Base-by-base conservation (phyloP, 257 asterid species). In the Gardenia jasminoides region DNA sequence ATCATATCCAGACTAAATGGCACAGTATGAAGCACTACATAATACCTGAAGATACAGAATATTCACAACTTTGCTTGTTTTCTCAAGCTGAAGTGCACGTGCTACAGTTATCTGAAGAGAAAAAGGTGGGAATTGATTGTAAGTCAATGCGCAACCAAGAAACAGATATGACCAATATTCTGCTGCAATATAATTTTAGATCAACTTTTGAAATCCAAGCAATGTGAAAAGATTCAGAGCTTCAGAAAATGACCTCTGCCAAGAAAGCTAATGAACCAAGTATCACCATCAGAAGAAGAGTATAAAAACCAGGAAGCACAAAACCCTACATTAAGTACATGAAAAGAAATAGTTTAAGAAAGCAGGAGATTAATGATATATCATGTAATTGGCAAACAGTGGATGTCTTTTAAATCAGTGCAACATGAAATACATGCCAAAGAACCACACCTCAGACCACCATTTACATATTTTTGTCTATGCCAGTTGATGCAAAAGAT, bases 1-100 rank as follows among this genome's bases (percentile, higher is more conserved):
- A 48, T 50, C 19, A 50, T 31, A 72, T 24, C 30, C 64, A 16
- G 31, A 50, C 19, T 19, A 50, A 50, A 19, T 56, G 36, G 61
- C 13, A 10, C 6, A 13, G 43, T 56, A 56, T 11, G 41, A 19
- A 74, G n/a, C 8, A 58, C 7, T 24, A 36, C 67, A 33, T 24
- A 33, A 28, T 67, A 86, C 89, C 89, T 86, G 85, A 33, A 86
- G 77, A 77, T 81, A 86, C 77, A 67, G 82, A 69, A 86, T 67
- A 76, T 86, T 86, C 78, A 77, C 81, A 79, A 82, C 81, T 76
- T 72, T 86, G 82, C 85, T 75, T 46, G 85, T 83, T 79, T 86
- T 86, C 80, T 86, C 89, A 43, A 86, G 87, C 85, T 86, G 87
- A 68, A 86, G 89, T 78, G 82, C 89, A 77, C 85, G 87, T 19